These are phyloP conservation scores for Calendula officinalis DNA, from an alignment of 129 eudicot species.

Conservation along the genomic window DNA sequence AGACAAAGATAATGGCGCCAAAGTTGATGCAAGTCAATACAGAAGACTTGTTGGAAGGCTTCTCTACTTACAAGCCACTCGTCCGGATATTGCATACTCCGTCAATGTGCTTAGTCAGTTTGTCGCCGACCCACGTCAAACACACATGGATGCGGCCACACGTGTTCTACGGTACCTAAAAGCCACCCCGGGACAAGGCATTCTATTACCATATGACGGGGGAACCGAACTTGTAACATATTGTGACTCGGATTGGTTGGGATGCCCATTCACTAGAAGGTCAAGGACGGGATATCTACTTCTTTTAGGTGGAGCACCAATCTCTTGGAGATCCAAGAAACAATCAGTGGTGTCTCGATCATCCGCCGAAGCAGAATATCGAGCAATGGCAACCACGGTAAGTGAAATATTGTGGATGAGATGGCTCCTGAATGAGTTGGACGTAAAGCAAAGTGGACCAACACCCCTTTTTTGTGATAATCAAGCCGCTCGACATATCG, in stretches of 20 bases:
- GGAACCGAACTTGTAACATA: not conserved
- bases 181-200: not conserved
- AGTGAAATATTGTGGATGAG: not conserved
- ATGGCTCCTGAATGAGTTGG: not conserved
- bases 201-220: not conserved
- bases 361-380: not conserved
- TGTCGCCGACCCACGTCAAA: not conserved
- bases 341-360: not conserved
- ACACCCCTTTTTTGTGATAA: not conserved
- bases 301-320: not conserved
- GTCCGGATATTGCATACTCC: not conserved
- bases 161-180: not conserved
- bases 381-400: not conserved
- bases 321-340: not conserved
- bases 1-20: not conserved
- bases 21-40: not conserved
- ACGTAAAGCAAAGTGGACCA: not conserved
- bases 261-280: not conserved
- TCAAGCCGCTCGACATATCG: not conserved
- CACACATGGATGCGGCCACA: not conserved
- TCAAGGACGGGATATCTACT: not conserved
- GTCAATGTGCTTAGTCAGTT: not conserved
- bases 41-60: not conserved
- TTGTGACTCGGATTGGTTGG: not conserved
- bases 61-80: not conserved